Evolutionary conservation across 2,329 filamentous ascomycete species (phyloP).

Genomic region (Aureobasidium vineae): DNA sequence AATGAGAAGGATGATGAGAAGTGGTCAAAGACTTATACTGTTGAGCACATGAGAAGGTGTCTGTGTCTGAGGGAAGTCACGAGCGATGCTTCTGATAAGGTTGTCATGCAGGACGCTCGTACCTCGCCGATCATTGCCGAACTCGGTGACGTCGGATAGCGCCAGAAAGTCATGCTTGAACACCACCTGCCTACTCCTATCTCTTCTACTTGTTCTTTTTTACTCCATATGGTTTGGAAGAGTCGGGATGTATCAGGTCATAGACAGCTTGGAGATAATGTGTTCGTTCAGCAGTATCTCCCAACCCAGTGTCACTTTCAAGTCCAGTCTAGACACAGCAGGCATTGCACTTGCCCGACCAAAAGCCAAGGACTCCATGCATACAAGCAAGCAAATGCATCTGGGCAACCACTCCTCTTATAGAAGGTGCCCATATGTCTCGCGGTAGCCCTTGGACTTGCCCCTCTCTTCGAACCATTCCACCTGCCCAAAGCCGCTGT

Average conservation of each 20-base stretch:
- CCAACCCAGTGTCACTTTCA: too few species aligned
- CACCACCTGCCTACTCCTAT: not conserved
- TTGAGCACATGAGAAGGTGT: not conserved
- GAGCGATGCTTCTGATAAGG: slow-evolving; percentile 21
- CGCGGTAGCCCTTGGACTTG: not conserved
- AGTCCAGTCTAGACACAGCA: not conserved
- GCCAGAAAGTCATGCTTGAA: not conserved
- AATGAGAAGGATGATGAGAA: not conserved
- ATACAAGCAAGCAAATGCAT: not conserved
- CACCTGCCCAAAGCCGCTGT: not conserved
- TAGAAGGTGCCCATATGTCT: not conserved
- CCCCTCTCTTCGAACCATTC: not conserved
- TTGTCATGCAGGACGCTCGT: slow-evolving; percentile 24
- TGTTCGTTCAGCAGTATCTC: too few species aligned
- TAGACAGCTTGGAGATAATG: too few species aligned
- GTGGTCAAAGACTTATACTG: not conserved
- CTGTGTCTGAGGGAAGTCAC: not conserved
- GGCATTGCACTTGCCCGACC: not conserved
- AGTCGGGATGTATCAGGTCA: not conserved
- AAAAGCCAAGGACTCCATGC: slow-evolving; percentile 2
- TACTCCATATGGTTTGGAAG: not conserved
- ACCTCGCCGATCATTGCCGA: slow-evolving; percentile 17
- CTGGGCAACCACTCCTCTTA: slow-evolving; percentile 16
- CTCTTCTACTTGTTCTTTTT: not conserved
- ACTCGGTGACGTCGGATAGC: not conserved